Conservation (phyloP, 768 basidiomycete species). For the Suillus weaverae region DNA sequence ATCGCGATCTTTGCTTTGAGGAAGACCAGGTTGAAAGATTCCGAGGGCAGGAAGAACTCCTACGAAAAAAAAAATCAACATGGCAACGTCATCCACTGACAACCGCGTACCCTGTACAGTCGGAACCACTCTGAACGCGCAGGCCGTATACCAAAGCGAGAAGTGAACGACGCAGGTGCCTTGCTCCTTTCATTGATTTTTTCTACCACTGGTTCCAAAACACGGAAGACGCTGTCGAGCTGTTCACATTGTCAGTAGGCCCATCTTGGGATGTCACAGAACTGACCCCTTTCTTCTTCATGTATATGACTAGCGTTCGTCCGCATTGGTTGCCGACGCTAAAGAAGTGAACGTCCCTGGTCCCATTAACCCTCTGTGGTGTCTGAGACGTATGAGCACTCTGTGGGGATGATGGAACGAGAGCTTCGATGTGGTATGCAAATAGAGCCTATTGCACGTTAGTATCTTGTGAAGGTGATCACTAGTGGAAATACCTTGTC, state of each 20-base stretch:
- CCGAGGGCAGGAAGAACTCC: conserved; percentile 92
- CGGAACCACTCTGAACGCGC: conserved; percentile 94
- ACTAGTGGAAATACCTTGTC: conserved; percentile 62
- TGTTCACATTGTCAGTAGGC: conserved; percentile 22
- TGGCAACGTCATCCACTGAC: not conserved
- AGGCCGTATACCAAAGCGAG: conserved; percentile 74
- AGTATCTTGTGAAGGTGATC: not conserved
- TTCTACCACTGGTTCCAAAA: conserved; percentile 93
- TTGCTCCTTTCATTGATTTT: conserved; percentile 80
- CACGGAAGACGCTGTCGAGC: conserved; percentile 92
- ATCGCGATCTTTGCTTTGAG: conserved; percentile 92
- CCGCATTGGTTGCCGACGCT: conserved; percentile 86
- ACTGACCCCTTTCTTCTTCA: conserved; percentile 88
- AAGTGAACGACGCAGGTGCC: conserved; percentile 67
- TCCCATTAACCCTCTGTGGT: conserved; percentile 88
- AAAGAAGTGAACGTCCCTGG: conserved; percentile 94
- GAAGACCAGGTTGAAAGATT: conserved; percentile 89
- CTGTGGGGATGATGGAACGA: conserved; percentile 84
- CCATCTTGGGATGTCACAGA: not conserved
- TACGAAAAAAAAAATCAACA: conserved; percentile 19
- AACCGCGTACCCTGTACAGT: conserved; percentile 61
- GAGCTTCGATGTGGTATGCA: conserved; percentile 93
- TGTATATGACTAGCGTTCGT: conserved; percentile 89
- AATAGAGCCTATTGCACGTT: conserved; percentile 64
- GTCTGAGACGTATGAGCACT: conserved; percentile 68